Evolutionary conservation across 2,329 filamentous ascomycete species (phyloP), one percentile per base, ranked within the genome.

Genomic region (Emericellopsis atlantica): DNA sequence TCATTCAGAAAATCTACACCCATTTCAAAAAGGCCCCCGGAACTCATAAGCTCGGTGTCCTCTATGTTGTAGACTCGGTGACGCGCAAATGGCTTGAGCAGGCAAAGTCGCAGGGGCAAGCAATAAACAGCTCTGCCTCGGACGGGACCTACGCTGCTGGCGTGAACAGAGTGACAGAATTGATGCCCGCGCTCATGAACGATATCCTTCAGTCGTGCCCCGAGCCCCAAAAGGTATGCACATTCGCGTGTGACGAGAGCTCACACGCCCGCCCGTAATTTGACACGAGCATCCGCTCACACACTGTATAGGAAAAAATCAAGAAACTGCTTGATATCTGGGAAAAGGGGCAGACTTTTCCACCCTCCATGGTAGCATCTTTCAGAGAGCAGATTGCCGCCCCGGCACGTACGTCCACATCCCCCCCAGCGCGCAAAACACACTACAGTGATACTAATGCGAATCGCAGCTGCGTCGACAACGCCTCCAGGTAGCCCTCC

Each of bases 1-100:
- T 98, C 57, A 86, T 96, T 54, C 88, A 95, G 62, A 95, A 94
- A 62, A 83, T 98, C 56, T 95, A 85, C 67, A 93, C 89, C 50
- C 89, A 95, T 58, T 93, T 96, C 74, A 95, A 93, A 66, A 94
- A 92, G 65, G 82, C 89, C 51, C 86, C 87, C 45, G 79, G 79
- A 60, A 94, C 88, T 60, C 90, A 98, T 76, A 98, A 98, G 69
- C 76, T 98, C 64, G 92, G 92, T 67, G 89, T 95, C 58, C 81
- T 98, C 68, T 98, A 98, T 81, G 89, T 96, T 68, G 86, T 98
- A 89, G 92, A 98, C 75, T 95, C 90, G 72, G 89, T 98, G 76
- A 90, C 89, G 63, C 87, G 92, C 66, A 90, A 93, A 70, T 98
- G 92, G 90, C 80, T 95, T 70, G 90, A 96, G 63, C 84, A 88